Base-by-base conservation (phyloP, 2,329 filamentous ascomycete genomes). In the Diaporthe caulivora region DNA sequence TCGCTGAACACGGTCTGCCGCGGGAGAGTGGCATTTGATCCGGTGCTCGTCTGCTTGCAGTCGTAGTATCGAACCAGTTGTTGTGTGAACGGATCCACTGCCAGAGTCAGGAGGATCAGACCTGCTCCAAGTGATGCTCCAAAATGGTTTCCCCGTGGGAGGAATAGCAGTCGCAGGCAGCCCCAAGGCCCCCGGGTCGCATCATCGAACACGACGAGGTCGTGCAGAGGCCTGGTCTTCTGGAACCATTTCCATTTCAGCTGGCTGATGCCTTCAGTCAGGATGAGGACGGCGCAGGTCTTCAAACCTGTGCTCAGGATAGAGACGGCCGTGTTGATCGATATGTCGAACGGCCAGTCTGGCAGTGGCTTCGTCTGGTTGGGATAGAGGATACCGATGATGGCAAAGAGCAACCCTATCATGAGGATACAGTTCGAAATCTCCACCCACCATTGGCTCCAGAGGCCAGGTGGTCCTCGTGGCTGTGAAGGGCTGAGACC, bases 301-400 rank as follows among this genome's bases (percentile, higher is more conserved):
- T 64, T 64, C 10, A 64, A 13, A 17, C 24, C 58, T n/a, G 58
- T 64, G 26, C 58, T 64, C 26, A 64, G 18, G 40, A 64, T 64
- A 2, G 58, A 64, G 58, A 64, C 58, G 26, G 58, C 58, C 26
- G 58, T 64, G 42, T 64, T 64, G 26, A 64, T 64, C 2, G 58
- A 64, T 9, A 64, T 42, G 40, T 64, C 58, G 58, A 64, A 64
- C 7, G 58, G 58, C 58, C 58, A 64, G 58, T 64, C 58, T 3
- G 58, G 58, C 17, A 64, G 34, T 64, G 58, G 40, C 31, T 64
- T 64, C 8, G 58, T 64, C 58, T 64, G 58, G 58, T 64, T 64
- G 1, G 58, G 58, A 21, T 64, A 64, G 26, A 64, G 58, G 11
- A 64, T 64, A 4, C 40, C 58, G 42, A 64, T 40, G 58, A 64